A percentile compares a stretch with the other conserved stretches of the same genome.
Evolutionary conservation across 345 rosid species (phyloP).

Genomic region (Hypericum androsaemum): DNA sequence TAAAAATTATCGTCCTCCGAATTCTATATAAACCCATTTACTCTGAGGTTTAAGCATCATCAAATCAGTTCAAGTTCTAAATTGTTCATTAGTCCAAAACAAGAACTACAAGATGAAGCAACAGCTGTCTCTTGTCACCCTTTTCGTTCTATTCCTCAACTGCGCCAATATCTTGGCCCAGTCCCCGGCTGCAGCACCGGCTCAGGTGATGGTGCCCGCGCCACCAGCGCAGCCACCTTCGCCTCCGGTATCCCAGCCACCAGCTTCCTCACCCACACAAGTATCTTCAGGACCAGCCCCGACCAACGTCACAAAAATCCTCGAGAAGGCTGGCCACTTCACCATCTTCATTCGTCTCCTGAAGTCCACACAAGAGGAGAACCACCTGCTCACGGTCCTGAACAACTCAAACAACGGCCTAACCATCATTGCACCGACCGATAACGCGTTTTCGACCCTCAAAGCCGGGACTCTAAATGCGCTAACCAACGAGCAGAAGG

Average conservation of each 20-base stretch:
- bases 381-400: neutral
- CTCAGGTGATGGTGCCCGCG: constrained; percentile 1
- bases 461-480: constrained; percentile 2
- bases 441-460: constrained; percentile 2
- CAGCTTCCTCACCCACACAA: neutral
- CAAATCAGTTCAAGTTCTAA: too few species aligned
- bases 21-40: too few species aligned
- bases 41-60: too few species aligned
- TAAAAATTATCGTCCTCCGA: too few species aligned
- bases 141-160: neutral
- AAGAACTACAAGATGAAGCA: too few species aligned
- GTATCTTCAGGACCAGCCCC: constrained; percentile 12
- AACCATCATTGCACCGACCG: constrained; percentile 1
- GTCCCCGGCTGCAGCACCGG: constrained; percentile 16
- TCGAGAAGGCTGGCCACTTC: constrained; percentile 47
- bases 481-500: constrained; percentile 19
- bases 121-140: neutral
- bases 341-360: constrained; percentile 40
- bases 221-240: constrained; percentile 12
- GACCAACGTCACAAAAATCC: constrained; percentile 52
- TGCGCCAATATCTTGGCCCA: constrained; percentile 5
- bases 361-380: constrained; percentile 34
- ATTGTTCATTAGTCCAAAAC: too few species aligned
- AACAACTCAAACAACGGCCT: constrained; percentile 1
- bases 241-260: constrained; percentile 15